phyloP scores from a whole-genome alignment of 345 rosid genomes.

The Rubroshorea leprosula region DNA sequence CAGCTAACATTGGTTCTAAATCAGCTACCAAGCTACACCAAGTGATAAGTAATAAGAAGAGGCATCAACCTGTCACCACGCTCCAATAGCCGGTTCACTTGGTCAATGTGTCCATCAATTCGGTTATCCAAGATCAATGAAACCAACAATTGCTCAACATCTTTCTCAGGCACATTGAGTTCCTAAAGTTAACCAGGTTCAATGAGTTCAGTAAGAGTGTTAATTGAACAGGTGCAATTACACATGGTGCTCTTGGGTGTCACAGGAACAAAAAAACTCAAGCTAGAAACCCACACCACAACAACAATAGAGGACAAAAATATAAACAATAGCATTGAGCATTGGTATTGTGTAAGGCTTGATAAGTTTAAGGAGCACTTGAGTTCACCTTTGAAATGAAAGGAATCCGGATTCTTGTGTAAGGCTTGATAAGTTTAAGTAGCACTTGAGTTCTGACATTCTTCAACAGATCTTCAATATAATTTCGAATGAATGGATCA shows the following conservation, averaged over 20 bases:
- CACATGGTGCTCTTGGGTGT: background rate
- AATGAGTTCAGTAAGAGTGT: background rate
- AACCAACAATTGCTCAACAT: slow-evolving; percentile 85
- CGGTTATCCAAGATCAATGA: slow-evolving; percentile 88
- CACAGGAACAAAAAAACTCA: background rate
- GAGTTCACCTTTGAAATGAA: slow-evolving; percentile 73
- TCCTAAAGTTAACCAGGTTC: slow-evolving; percentile 39
- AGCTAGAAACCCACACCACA: background rate
- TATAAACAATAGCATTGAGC: background rate
- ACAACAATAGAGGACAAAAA: background rate
- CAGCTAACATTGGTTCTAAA: background rate
- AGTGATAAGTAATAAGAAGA: background rate
- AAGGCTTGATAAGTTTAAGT: slow-evolving; percentile 95
- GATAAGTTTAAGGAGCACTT: slow-evolving; percentile 56
- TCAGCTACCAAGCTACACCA: slow-evolving; percentile 1
- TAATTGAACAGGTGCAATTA: background rate
- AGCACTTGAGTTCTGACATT: slow-evolving; percentile 97
- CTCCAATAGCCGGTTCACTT: slow-evolving; percentile 83
- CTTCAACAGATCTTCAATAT: slow-evolving; percentile 94
- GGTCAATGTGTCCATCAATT: slow-evolving; percentile 94
- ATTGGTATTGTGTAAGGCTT: slow-evolving; percentile 73
- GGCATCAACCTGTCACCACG: slow-evolving; percentile 69
- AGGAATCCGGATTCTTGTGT: slow-evolving; percentile 85
- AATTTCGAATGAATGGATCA: slow-evolving; percentile 90
- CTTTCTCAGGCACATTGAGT: slow-evolving; percentile 91